These are phyloP conservation scores for Colletotrichum liriopes DNA, from an alignment of 2,329 filamentous ascomycete genomes.

Conservation along the genomic window DNA sequence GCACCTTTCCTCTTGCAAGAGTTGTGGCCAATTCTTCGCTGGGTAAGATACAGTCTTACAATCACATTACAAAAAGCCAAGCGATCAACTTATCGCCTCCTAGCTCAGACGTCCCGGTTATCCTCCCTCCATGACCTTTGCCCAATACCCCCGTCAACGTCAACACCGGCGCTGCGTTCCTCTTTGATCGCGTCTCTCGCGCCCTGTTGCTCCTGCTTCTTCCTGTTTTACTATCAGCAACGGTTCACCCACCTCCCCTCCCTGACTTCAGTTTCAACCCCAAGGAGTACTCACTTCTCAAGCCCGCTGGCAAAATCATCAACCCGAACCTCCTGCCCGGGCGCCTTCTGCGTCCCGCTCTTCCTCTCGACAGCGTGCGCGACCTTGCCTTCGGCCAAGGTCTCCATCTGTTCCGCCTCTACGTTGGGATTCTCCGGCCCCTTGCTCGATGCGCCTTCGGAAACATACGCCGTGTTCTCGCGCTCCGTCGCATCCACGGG, in stretches of 20 bases:
- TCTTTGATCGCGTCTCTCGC: constrained; percentile 45
- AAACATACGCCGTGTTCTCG: constrained; percentile 34
- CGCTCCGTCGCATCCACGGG: constrained; percentile 44
- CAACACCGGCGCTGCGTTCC: constrained; percentile 39
- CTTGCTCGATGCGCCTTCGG: not conserved
- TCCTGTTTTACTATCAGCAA: constrained; percentile 39
- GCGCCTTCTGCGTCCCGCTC: constrained; percentile 45
- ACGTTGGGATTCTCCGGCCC: constrained; percentile 45
- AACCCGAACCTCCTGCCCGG: constrained; percentile 42
- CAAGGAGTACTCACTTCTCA: constrained; percentile 41
- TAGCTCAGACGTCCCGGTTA: constrained; percentile 30
- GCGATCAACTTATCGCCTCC: no score
- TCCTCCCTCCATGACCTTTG: constrained; percentile 21
- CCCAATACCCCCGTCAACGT: constrained; percentile 44
- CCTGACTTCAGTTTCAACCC: not conserved
- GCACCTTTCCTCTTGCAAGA: no score
- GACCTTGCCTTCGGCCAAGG: constrained; percentile 47
- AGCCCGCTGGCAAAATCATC: constrained; percentile 45
- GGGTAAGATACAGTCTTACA: not conserved
- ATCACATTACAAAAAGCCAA: no score
- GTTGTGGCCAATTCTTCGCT: no score
- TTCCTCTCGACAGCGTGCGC: constrained; percentile 47
- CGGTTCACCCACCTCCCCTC: no score
- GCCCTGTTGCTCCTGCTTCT: constrained; percentile 46
- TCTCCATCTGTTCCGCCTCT: constrained; percentile 47